phyloP scores from a whole-genome alignment of 2,329 filamentous ascomycete species.

The Tolypocladium nubicola region DNA sequence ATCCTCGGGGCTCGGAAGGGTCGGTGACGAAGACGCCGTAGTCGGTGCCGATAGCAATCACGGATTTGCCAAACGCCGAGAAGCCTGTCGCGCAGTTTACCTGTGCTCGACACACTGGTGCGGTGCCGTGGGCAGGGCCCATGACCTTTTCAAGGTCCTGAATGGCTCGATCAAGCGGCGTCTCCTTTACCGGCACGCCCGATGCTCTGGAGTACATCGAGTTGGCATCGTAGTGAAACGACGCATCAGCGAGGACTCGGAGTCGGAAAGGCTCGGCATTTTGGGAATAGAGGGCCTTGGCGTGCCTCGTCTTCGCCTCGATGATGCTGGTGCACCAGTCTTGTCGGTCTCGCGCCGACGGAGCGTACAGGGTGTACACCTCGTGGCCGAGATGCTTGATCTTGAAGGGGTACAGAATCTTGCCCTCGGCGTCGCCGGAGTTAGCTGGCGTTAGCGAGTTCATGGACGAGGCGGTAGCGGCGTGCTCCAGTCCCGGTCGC shows the following conservation, averaged over 20 bases:
- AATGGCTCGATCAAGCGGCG: slow-evolving; percentile 84
- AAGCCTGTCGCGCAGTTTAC: slow-evolving; percentile 95
- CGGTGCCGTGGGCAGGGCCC: slow-evolving; percentile 57
- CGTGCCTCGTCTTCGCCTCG: slow-evolving; percentile 89
- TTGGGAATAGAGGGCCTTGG: slow-evolving; percentile 76
- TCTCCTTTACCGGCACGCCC: slow-evolving; percentile 73
- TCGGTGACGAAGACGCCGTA: slow-evolving; percentile 88
- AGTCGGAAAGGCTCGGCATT: slow-evolving; percentile 94
- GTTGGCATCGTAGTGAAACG: slow-evolving; percentile 69
- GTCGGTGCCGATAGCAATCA: slow-evolving; percentile 92
- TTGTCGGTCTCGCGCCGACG: slow-evolving; percentile 59
- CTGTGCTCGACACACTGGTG: slow-evolving; percentile 69
- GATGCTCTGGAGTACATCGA: slow-evolving; percentile 48
- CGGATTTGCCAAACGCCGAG: slow-evolving; percentile 68
- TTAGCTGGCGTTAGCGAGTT: slow-evolving; percentile 36
- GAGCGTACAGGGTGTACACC: slow-evolving; percentile 82
- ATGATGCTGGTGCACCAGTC: slow-evolving; percentile 94
- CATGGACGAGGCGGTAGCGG: slow-evolving; percentile 56
- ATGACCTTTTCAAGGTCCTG: slow-evolving; percentile 75
- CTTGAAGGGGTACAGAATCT: slow-evolving; percentile 85
- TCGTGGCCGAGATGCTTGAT: slow-evolving; percentile 94
- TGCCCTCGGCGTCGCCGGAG: slow-evolving; percentile 63
- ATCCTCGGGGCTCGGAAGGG: slow-evolving; percentile 79
- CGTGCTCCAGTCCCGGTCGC: slow-evolving; percentile 54
- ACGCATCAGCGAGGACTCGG: slow-evolving; percentile 82